phyloP scores from a whole-genome alignment of 768 basidiomycete genomes.

The Hygrophoropsis aurantiaca region DNA sequence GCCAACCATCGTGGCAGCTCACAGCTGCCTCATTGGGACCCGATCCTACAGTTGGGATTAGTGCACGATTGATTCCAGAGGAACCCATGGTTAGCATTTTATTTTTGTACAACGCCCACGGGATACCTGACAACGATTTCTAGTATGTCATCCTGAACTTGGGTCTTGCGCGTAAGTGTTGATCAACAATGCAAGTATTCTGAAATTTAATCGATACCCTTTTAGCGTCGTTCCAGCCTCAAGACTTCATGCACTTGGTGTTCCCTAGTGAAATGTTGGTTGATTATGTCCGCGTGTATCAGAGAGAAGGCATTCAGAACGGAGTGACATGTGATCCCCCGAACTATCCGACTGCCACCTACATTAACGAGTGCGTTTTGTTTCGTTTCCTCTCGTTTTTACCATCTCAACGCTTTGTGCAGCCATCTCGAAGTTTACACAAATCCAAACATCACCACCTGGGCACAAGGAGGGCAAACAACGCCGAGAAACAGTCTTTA shows the following conservation, averaged over 20 bases:
- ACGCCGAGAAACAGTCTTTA: conserved; percentile 67
- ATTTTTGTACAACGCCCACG: neutral
- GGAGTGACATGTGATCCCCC: conserved; percentile 81
- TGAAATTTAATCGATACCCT: neutral
- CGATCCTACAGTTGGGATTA: conserved; percentile 56
- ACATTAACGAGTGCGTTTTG: conserved; percentile 60
- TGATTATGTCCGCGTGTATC: conserved; percentile 90
- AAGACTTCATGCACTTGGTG: conserved; percentile 66
- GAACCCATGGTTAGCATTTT: conserved; percentile 82
- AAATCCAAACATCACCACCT: conserved; percentile 84
- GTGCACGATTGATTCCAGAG: conserved; percentile 71
- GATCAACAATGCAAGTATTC: neutral
- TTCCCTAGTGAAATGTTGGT: conserved; percentile 84
- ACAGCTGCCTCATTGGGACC: conserved; percentile 66
- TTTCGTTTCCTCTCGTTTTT: neutral
- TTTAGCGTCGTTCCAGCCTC: conserved; percentile 64
- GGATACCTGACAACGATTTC: conserved; percentile 10
- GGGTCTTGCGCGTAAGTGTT: conserved; percentile 63
- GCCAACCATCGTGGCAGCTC: conserved; percentile 68
- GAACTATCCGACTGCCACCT: conserved; percentile 73
- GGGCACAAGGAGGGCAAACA: conserved; percentile 71
- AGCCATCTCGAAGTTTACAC: conserved; percentile 57
- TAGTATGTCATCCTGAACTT: conserved; percentile 86
- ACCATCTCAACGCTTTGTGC: conserved; percentile 9
- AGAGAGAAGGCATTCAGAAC: conserved; percentile 66